Percentiles rank a stretch among this genome's conserved stretches.
These are phyloP conservation scores for Zygosaccharomyces pseudobailii DNA, from an alignment of 1,139 yeast species.

Conservation along the genomic window DNA sequence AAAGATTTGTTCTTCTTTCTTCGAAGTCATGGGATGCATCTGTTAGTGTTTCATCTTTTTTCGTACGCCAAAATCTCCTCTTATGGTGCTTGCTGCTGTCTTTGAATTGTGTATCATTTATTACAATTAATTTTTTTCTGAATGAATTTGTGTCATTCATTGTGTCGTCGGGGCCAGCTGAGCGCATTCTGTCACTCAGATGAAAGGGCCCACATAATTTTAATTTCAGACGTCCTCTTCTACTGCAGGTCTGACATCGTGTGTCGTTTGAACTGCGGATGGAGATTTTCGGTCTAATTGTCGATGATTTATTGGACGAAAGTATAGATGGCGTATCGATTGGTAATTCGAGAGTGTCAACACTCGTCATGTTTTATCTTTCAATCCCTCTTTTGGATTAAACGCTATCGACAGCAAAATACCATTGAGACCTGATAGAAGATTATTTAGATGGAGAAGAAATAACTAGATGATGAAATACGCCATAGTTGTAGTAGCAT, in stretches of 20 bases:
- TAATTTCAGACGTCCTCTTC: background rate
- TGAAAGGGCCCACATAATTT: background rate
- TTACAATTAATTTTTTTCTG: background rate
- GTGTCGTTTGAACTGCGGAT: background rate
- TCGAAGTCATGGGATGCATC: background rate
- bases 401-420: no score
- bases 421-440: no score
- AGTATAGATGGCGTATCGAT: background rate
- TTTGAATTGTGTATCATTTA: background rate
- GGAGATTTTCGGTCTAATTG: background rate
- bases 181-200: background rate
- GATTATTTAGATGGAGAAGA: no score
- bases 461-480: no score
- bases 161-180: background rate
- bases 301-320: background rate
- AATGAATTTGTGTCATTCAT: background rate
- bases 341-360: background rate
- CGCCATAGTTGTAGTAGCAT: no score
- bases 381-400: no score
- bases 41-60: background rate
- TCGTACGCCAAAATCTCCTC: slow-evolving; percentile 7
- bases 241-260: background rate
- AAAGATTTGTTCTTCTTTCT: background rate
- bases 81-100: background rate
- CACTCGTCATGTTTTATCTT: no score